Conservation (phyloP, 2,329 filamentous ascomycete genomes). For the Paraphaeosphaeria sporulosa region DNA sequence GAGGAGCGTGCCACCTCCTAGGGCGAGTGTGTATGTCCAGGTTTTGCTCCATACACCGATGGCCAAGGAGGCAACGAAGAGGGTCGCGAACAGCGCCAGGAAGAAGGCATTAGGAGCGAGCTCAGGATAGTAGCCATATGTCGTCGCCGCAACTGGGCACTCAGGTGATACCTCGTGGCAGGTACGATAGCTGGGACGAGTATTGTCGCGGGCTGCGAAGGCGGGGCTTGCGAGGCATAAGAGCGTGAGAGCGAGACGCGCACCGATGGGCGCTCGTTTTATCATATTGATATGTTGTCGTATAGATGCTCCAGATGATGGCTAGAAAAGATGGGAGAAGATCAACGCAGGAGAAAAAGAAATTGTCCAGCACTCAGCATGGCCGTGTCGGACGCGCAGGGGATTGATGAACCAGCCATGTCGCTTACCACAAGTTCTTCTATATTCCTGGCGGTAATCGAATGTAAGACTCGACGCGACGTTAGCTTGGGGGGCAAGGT, state of each 20-base stretch:
- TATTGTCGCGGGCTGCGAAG: constrained; percentile 7
- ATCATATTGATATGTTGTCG: background rate
- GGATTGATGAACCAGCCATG: background rate
- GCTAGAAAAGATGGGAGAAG: background rate
- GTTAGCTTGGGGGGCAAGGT: background rate
- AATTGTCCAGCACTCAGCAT: background rate
- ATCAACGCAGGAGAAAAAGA: background rate
- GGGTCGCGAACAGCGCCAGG: constrained; percentile 57
- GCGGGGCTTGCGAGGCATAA: constrained; percentile 1
- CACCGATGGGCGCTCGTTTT: background rate
- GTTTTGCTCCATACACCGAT: constrained; percentile 60
- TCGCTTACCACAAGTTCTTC: constrained; percentile 1
- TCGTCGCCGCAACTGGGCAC: constrained; percentile 56
- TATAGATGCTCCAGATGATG: background rate
- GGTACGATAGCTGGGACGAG: constrained; percentile 8
- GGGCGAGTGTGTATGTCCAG: constrained; percentile 61
- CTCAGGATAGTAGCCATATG: constrained; percentile 61
- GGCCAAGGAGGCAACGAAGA: constrained; percentile 55
- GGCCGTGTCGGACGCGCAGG: background rate
- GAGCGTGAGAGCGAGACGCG: constrained; percentile 1
- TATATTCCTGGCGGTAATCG: constrained; percentile 1
- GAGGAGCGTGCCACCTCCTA: constrained; percentile 56
- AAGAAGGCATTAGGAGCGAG: constrained; percentile 61
- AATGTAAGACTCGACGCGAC: background rate
- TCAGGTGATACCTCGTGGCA: constrained; percentile 14